Base-by-base conservation (phyloP, 2,329 filamentous ascomycete species). In the Endoconidiophora polonica region DNA sequence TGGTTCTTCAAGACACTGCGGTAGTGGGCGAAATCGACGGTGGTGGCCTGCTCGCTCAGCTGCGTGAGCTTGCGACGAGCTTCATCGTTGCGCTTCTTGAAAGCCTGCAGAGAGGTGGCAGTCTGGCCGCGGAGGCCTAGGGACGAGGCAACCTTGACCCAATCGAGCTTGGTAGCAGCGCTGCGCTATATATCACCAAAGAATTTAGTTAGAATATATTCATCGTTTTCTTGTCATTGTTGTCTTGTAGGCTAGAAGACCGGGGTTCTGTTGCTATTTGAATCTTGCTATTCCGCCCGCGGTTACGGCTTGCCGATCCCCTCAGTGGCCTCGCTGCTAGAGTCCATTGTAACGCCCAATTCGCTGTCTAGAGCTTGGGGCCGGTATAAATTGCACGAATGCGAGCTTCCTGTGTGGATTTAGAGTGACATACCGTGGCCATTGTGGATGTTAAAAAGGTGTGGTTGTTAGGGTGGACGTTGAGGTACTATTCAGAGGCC, bases 41-140 rank as follows among this genome's bases (percentile, higher is more conserved):
- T 77, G 62, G 86, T 86, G 57, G 90, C 73, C 66, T 83, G 81
- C 70, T 94, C 86, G 56, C 78, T 80, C 53, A 98, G 86, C 56
- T 78, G 62, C 68, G 83, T 79, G 55, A 98, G 76, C 72, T 90
- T 90, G 74, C 91, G 90, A 71, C 90, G 88, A 65, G 86, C 90
- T 67, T 95, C 88, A 66, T 98, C 91, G 76, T 96, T 95, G 73
- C 91, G 88, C 81, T 94, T 91, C 80, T 98, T 98, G 83, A 98
- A 98, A 58, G 86, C 78, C 67, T 90, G 83, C 55, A 98, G 86
- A 55, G 90, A 83, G 62, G 82, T 72, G 59, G 86, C 88, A 59
- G 91, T 98, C 73, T 87, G 85, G 67, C 91, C 91, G 68, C 86
- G 86, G 68, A 98, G 86, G 68, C 90, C 90, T 63, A 98, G 87